phyloP scores from a whole-genome alignment of 257 asterid genomes.

The Capsicum baccatum region DNA sequence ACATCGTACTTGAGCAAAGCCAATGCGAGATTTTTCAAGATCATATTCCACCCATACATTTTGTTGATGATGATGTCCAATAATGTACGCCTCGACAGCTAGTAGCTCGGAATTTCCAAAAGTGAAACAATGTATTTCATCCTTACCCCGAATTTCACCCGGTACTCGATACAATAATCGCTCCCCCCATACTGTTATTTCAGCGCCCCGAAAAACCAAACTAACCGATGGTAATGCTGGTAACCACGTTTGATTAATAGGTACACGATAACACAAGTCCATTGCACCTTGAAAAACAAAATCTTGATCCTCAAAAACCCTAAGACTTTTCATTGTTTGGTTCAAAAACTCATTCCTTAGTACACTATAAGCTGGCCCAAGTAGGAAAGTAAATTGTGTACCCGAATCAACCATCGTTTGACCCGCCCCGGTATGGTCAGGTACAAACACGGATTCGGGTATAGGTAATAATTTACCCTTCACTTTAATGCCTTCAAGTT shows the following conservation, averaged over 20 bases:
- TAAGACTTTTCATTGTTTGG: constrained; percentile 51
- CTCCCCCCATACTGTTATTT: constrained; percentile 56
- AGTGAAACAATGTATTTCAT: constrained; percentile 74
- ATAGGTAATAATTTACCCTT: constrained; percentile 51
- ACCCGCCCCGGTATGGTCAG: constrained; percentile 97
- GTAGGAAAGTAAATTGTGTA: constrained; percentile 89
- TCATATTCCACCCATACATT: constrained; percentile 88
- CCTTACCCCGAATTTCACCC: constrained; percentile 58
- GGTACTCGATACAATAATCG: constrained; percentile 64
- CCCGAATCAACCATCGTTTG: constrained; percentile 98
- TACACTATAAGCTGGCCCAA: constrained; percentile 74
- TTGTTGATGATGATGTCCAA: constrained; percentile 88
- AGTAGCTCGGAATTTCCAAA: constrained; percentile 81
- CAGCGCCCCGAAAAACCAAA: constrained; percentile 70
- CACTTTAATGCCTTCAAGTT: constrained; percentile 82
- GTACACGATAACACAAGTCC: constrained; percentile 69
- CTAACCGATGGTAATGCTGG: constrained; percentile 73
- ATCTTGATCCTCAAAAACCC: constrained; percentile 71
- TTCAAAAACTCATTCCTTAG: constrained; percentile 58
- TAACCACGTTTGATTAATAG: constrained; percentile 37
- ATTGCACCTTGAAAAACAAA: constrained; percentile 88
- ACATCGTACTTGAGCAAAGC: constrained; percentile 70
- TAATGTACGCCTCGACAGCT: constrained; percentile 68
- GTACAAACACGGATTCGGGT: constrained; percentile 72
- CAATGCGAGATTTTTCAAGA: constrained; percentile 68